A percentile compares a stretch with the other conserved stretches of the same genome.
Conservation (phyloP, 2,329 filamentous ascomycete species). For the Phialophora tarda region DNA sequence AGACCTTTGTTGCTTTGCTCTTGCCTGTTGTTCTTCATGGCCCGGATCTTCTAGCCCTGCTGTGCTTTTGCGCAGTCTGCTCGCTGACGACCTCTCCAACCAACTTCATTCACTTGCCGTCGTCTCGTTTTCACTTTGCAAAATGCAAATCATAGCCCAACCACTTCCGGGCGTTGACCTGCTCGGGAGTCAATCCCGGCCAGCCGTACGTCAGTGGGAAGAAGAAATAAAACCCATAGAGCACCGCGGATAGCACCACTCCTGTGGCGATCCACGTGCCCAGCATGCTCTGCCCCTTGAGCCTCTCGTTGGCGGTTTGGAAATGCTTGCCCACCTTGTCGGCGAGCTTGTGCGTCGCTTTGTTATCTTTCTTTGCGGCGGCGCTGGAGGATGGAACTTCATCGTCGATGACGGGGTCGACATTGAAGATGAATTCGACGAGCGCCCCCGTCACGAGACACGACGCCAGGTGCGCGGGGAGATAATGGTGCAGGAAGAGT, state of each 20-base stretch:
- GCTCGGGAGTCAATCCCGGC: constrained; percentile 77
- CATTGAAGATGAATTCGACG: constrained; percentile 94
- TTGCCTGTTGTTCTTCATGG: neutral
- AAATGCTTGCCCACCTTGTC: constrained; percentile 61
- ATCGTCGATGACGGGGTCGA: constrained; percentile 69
- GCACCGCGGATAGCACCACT: constrained; percentile 69
- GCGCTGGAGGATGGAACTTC: constrained; percentile 46
- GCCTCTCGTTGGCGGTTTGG: constrained; percentile 79
- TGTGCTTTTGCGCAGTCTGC: neutral
- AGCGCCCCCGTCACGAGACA: constrained; percentile 87
- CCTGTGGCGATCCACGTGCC: constrained; percentile 77
- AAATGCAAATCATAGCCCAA: constrained; percentile 97
- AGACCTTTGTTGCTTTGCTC: neutral
- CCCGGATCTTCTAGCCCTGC: too few relatives aligned
- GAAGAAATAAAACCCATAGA: constrained; percentile 90
- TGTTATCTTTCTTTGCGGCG: constrained; percentile 40
- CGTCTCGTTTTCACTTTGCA: constrained; percentile 72
- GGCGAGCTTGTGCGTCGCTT: constrained; percentile 49
- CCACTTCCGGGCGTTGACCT: constrained; percentile 85
- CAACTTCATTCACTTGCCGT: neutral
- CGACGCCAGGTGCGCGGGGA: constrained; percentile 91
- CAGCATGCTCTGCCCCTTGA: constrained; percentile 76
- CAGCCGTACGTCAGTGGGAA: constrained; percentile 94
- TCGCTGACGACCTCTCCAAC: neutral
- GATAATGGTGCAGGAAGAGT: constrained; percentile 96